Conservation (phyloP, 768 basidiomycete species). For the Cystofilobasidium bisporidii region DNA sequence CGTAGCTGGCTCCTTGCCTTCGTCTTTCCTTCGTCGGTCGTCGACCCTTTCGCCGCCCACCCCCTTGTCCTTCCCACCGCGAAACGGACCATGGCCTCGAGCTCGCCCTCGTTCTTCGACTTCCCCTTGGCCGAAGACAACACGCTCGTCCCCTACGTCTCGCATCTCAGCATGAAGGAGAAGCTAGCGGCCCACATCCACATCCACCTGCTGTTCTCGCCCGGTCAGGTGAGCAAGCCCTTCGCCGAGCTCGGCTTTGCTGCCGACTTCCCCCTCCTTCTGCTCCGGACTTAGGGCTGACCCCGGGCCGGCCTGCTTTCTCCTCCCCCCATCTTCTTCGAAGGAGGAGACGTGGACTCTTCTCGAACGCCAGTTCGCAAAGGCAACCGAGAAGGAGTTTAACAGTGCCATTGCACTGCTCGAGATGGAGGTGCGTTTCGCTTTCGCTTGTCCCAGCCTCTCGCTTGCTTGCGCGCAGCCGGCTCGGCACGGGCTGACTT, state of each 20-base stretch:
- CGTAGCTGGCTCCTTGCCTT: not conserved
- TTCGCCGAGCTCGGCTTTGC: too few species aligned
- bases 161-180: constrained; percentile 13
- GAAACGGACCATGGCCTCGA: not conserved
- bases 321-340: too few species aligned
- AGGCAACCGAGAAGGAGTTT: constrained; percentile 21
- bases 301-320: not conserved
- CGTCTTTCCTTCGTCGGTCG: not conserved
- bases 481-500: not conserved
- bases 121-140: not conserved
- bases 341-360: constrained; percentile 28
- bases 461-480: not conserved
- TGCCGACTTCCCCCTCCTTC: not conserved
- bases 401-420: constrained; percentile 23
- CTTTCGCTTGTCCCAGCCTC: not conserved
- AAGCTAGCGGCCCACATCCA: constrained; percentile 26
- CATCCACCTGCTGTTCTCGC: constrained; percentile 24
- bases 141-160: constrained; percentile 8
- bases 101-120: not conserved
- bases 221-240: constrained; percentile 26
- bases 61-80: too few species aligned
- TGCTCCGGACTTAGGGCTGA: not conserved
- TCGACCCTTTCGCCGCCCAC: too few species aligned
- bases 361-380: constrained; percentile 25
- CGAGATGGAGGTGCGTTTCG: constrained; percentile 18